Base-by-base conservation (phyloP, 139 green algal genomes). In the Micromonas commoda region DNA sequence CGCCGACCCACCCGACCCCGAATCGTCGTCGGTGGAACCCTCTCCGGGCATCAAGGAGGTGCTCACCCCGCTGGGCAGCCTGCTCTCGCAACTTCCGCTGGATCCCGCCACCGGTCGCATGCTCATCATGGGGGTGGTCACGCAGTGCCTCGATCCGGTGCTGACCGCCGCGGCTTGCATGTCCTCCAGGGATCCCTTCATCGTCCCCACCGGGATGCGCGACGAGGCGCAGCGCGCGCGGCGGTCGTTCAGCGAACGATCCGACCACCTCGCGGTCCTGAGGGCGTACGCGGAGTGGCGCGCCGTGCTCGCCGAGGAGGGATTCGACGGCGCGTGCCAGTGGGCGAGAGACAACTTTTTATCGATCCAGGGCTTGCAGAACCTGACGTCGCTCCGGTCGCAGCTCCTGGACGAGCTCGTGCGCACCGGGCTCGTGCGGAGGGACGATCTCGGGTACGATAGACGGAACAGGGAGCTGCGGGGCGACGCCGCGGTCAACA, bases 21-120 rank as follows among this genome's bases (percentile, higher is more conserved):
- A n/a, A n/a, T n/a, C n/a, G n/a, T n/a, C n/a, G n/a, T n/a, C n/a
- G n/a, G n/a, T n/a, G n/a, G n/a, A n/a, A n/a, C n/a, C n/a, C n/a
- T n/a, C n/a, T n/a, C 45, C 45, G 45, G 9, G 45, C 45, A 9
- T 13, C 38, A 20, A 32, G 20, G 71, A 77, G 37, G 19, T 53
- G 0, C 37, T 97, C 64, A 96, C 92, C 2, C 77, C 81, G 29
- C 86, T 97, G 60, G 92, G 92, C 1, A 80, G 82, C 29, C 91
- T 96, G 83, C 82, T 97, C 65, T 91, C 88, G 13, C 81, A 81
- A 19, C 85, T 97, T 72, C 92, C 92, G 31, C 76, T 97, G 53
- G 82, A 89, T 23, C 88, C 89, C 1, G 80, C 76, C 20, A 74
- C 93, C 0, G 91, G 89, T 45, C 96, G 96, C 84, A 84, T 97